Conservation (phyloP, 257 asterid genomes). For the Avicennia marina region DNA sequence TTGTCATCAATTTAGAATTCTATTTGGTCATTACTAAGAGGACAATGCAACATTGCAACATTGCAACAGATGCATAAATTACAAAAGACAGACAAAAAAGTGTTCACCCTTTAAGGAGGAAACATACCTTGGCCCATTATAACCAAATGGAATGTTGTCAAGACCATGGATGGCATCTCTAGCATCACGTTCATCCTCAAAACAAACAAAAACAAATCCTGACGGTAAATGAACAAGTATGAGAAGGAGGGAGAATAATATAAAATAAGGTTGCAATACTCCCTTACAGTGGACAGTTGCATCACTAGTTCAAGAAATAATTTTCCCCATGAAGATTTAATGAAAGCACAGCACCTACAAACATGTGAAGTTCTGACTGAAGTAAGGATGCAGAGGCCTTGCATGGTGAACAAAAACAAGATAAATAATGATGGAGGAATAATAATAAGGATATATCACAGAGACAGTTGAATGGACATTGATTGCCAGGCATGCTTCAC, state of each 20-base stretch:
- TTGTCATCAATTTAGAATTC: no score
- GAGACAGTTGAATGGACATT: slow-evolving; percentile 55
- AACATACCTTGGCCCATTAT: slow-evolving; percentile 89
- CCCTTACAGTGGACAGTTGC: slow-evolving; percentile 39
- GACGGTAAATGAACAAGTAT: slow-evolving; percentile 19
- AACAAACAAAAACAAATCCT: slow-evolving; percentile 89
- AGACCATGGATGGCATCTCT: slow-evolving; percentile 75
- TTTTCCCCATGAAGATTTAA: slow-evolving; percentile 36
- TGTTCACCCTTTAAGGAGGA: no score
- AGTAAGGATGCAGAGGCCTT: slow-evolving; percentile 77
- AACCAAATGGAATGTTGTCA: slow-evolving; percentile 62
- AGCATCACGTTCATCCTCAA: slow-evolving; percentile 86
- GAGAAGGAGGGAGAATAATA: slow-evolving; percentile 14
- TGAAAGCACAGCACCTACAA: slow-evolving; percentile 84
- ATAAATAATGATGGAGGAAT: slow-evolving; percentile 54
- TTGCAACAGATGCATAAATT: no score
- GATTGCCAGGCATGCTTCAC: slow-evolving; percentile 81
- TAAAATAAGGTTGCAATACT: no score
- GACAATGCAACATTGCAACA: no score
- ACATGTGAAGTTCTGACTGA: no score
- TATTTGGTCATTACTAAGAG: no score
- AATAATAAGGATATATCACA: slow-evolving; percentile 48
- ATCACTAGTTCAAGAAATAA: no score
- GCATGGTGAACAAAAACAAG: slow-evolving; percentile 69
- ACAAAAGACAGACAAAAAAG: no score